Evolutionary conservation across 2,329 filamentous ascomycete species (phyloP).

Genomic region (Hymenoscyphus scutula): DNA sequence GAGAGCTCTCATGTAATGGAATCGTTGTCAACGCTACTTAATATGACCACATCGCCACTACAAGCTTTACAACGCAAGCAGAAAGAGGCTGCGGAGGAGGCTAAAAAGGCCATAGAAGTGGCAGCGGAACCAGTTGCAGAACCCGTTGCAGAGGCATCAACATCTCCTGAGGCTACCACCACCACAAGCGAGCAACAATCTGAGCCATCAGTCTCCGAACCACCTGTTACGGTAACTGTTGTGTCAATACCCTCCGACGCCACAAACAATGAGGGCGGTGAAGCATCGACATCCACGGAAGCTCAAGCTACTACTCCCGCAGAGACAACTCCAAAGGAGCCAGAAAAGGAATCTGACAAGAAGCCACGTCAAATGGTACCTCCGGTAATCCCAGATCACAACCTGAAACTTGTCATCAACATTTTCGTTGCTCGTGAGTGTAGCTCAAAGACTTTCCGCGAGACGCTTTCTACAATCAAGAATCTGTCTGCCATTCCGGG

Average conservation of each 20-base stretch:
- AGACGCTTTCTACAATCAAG: constrained; percentile 97
- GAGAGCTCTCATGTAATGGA: constrained; percentile 98
- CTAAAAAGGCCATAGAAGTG: constrained; percentile 38
- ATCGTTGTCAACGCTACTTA: constrained; percentile 80
- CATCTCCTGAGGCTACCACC: background rate
- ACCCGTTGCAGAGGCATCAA: constrained; percentile 19
- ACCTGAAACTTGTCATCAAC: constrained; percentile 90
- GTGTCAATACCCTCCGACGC: constrained; percentile 13
- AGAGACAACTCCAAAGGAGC: constrained; percentile 26
- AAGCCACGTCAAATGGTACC: constrained; percentile 61
- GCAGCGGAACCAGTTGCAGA: constrained; percentile 24
- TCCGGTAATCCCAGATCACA: constrained; percentile 82
- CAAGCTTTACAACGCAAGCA: constrained; percentile 79
- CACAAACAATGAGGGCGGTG: constrained; percentile 20
- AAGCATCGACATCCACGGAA: constrained; percentile 25
- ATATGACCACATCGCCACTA: constrained; percentile 83
- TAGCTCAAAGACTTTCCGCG: constrained; percentile 95
- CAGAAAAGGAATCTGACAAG: constrained; percentile 35
- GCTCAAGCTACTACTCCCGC: constrained; percentile 22
- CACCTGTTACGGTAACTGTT: constrained; percentile 10
- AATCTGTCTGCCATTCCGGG: constrained; percentile 91
- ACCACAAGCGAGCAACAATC: constrained; percentile 18
- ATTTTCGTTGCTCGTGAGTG: constrained; percentile 96
- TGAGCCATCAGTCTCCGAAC: constrained; percentile 16
- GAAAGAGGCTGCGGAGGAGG: constrained; percentile 64